Evolutionary conservation across 345 rosid genomes (phyloP).

Genomic region (Gossypium ekmanianum): DNA sequence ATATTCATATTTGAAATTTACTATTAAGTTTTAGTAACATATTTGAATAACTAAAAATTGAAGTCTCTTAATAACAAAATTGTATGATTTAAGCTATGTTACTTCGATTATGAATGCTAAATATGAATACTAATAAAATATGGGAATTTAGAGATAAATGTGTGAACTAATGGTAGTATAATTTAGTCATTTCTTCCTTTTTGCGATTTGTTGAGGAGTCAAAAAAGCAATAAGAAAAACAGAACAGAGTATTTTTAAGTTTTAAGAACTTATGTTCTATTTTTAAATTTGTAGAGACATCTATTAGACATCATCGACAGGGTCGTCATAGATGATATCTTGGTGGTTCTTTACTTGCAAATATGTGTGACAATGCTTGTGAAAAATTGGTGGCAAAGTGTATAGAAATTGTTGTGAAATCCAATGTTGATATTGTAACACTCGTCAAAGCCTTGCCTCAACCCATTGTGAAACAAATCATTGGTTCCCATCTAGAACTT

Average conservation of each 20-base stretch:
- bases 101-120: no score
- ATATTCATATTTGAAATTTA: no score
- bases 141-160: neutral
- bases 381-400: slow-evolving; percentile 47
- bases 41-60: no score
- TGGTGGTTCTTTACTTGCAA: slow-evolving; percentile 54
- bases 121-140: neutral
- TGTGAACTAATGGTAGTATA: neutral
- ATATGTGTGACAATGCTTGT: slow-evolving; percentile 48
- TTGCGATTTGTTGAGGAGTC: neutral
- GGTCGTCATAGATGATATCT: slow-evolving; percentile 50
- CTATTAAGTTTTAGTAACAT: no score
- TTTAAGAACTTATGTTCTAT: slow-evolving; percentile 12
- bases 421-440: slow-evolving; percentile 50
- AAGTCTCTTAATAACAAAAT: no score
- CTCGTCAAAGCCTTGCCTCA: slow-evolving; percentile 64
- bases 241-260: neutral
- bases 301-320: slow-evolving; percentile 61
- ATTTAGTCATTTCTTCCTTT: neutral
- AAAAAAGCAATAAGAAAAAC: neutral
- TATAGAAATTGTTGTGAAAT: slow-evolving; percentile 46
- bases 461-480: slow-evolving; percentile 43
- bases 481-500: slow-evolving; percentile 35
- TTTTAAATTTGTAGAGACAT: slow-evolving; percentile 45
- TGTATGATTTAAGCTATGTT: neutral